Evolutionary conservation across 2,329 filamentous ascomycete genomes (phyloP), one percentile per base, ranked within the genome.

Genomic region (Zymoseptoria crescenta): DNA sequence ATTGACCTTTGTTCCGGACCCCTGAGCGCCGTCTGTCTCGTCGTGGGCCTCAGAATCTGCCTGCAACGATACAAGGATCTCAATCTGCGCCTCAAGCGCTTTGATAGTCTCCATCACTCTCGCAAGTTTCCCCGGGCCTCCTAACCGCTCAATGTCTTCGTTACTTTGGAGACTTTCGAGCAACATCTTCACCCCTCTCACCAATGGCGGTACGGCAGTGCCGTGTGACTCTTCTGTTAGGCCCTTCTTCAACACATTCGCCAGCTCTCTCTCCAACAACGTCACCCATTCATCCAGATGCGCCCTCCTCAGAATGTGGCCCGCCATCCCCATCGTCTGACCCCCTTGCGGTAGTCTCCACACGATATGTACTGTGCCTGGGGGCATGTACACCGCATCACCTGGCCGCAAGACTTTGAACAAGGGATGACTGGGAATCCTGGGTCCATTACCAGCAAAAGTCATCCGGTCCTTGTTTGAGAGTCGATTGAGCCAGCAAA

Each of bases 381-480:
- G 54, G 45, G 59, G 58, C 55, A 61, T 60, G 45, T 64, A 65
- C 9, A 64, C 24, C 20, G 60, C 48, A 29, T 64, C 59, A 3
- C 59, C 60, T 1, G 59, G 45, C n/a, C 63, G 27, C 27, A 67
- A 29, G 9, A 64, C 59, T 48, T 53, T 62, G 48, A 55, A 63
- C 9, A 62, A 49, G 54, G 56, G 61, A 1, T 41, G 27, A 1
- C 57, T 59, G 1, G 21, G 55, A n/a, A 52, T 9, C 20, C 59
- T 30, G 2, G 10, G 16, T 1, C 48, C 45, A 2, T 55, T 5
- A 0, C 20, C 21, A 0, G 28, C n/a, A 8, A 28, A 48, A 1
- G 54, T 10, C 6, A 16, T 49, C 5, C n/a, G 52, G 8, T 61
- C 48, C 10, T 56, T 50, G 1, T 55, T 8, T 2, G 51, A 58